A percentile compares a stretch with the other conserved stretches of the same genome.
These are phyloP conservation scores for Parastagonospora avenae DNA, from an alignment of 2,329 filamentous ascomycete genomes.

Conservation along the genomic window DNA sequence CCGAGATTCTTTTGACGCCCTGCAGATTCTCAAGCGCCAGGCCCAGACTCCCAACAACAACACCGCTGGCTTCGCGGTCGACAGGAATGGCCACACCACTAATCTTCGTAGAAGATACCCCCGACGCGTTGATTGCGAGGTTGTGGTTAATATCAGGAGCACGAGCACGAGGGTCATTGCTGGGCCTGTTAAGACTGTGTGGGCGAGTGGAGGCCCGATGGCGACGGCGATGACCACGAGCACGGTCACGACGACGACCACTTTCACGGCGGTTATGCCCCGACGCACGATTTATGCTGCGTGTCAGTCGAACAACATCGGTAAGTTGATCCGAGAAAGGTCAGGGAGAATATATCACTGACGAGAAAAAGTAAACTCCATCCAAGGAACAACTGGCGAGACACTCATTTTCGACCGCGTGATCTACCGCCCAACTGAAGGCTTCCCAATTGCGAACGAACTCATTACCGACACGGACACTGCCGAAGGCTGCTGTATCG, in stretches of 20 bases:
- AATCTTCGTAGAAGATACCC: slow-evolving; percentile 18
- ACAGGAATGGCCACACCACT: slow-evolving; percentile 15
- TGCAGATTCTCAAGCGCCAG: slow-evolving; percentile 20
- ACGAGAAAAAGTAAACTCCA: slow-evolving; percentile 19
- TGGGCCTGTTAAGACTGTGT: slow-evolving; percentile 18
- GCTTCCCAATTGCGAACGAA: slow-evolving; percentile 30
- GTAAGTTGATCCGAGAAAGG: slow-evolving; percentile 14
- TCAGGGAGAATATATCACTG: not conserved
- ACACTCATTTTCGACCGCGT: slow-evolving; percentile 28
- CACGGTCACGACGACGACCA: slow-evolving; percentile 21
- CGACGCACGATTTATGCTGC: slow-evolving; percentile 25
- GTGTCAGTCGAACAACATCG: slow-evolving; percentile 30
- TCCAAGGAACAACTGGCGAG: slow-evolving; percentile 19
- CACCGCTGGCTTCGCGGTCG: slow-evolving; percentile 20
- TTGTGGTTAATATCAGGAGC: slow-evolving; percentile 15
- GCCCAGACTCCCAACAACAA: slow-evolving; percentile 20
- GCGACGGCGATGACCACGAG: slow-evolving; percentile 19
- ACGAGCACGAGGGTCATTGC: slow-evolving; percentile 7
- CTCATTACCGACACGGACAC: slow-evolving; percentile 16
- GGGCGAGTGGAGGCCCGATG: slow-evolving; percentile 13
- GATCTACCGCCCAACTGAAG: slow-evolving; percentile 19
- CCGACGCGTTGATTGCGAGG: slow-evolving; percentile 19
- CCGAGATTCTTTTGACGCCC: slow-evolving; percentile 4
- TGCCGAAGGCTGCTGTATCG: slow-evolving; percentile 28
- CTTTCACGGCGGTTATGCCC: slow-evolving; percentile 14